Evolutionary conservation across 768 basidiomycete species (phyloP), one percentile per base, ranked within the genome.

Genomic region (Naematelia aurantialba): DNA sequence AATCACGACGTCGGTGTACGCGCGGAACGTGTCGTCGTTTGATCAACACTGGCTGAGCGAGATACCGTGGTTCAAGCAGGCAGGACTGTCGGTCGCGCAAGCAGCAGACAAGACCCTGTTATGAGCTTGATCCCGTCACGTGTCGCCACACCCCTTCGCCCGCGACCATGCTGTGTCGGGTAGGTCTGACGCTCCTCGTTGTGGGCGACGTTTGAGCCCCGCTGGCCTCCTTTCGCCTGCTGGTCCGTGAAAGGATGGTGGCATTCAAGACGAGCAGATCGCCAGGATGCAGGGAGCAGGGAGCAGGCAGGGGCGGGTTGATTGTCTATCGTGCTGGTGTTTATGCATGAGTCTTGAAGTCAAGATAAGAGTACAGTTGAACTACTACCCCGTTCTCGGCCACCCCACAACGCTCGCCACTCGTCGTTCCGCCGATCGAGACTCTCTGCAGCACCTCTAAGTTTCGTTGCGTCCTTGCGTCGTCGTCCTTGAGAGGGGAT

Each of bases 21-120:
- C 92, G 1, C 85, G 93, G 1, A 88, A 87, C n/a, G 93, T 94
- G 11, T 93, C 92, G 0, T 80, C 84, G 1, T 84, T 97, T 39
- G 84, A 87, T 2, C 86, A 86, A 63, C 74, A 78, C 21, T 86
- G 78, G 78, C 61, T 80, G 11, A 53, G 58, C 1, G 75, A 76
- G 4, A 63, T 75, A 1, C 70, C 69, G 10, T 48, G 52, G 60
- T 69, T 68, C 50, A 51, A 63, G 13, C 63, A 64, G 30, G 66
- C 69, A 24, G 64, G 61, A 19, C 30, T 50, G n/a, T 8, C 27
- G 10, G 26, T 52, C 17, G 34, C 34, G 8, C 34, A 39, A 39
- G 8, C 34, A 8, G 34, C 34, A 17, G 34, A 39, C 34, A 39
- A 39, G 34, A 39, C 34, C 34, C 8, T 8, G 17, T 39, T 8